Evolutionary conservation across 768 basidiomycete species (phyloP), one percentile per base, ranked within the genome.

Genomic region (Suillus discolor): DNA sequence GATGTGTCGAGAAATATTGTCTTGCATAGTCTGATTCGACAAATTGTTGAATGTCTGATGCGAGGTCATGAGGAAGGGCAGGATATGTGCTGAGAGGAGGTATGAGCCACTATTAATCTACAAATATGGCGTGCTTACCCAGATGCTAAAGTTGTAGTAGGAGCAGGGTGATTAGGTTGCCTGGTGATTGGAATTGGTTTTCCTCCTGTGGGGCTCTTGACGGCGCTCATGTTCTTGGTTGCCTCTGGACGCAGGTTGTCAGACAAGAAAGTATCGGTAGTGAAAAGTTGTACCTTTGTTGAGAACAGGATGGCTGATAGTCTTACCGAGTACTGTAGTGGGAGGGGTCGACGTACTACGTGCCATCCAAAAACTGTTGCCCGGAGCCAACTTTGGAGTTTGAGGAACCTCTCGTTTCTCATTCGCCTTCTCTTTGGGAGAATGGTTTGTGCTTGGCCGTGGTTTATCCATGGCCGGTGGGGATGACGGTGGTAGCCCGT

Each of bases 1-100:
- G 86, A 71, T 95, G 93, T 1, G 89, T 94, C 20, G 94, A 92
- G 73, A 98, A 96, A 75, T 96, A 97, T 69, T 89, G 89, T 55
- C 82, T 83, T 42, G 96, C 94, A 74, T 91, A 97, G 44, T 94
- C 91, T 0, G 90, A 91, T 72, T 93, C 87, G 6, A 89, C 89
- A 76, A 97, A 96, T 68, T 91, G 91, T 70, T 92, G 88, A 49
- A 97, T 97, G 69, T 96, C 93, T 36, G 87, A 87, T 2, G 88
- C 90, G 47, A 96, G 87, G 65, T 90, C 92, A 36, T 88, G 82
- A 0, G 95, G 95, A 31, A 97, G 82, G 18, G 89, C 84, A 11
- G 90, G 94, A 72, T 91, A 89, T 53, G 85, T 86, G 57, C 93
- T 95, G 67, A 36, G 71, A 63, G 61, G 47, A 60, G 65, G n/a